Base-by-base conservation (phyloP, 768 basidiomycete genomes). In the Coprinopsis marcescibilis region DNA sequence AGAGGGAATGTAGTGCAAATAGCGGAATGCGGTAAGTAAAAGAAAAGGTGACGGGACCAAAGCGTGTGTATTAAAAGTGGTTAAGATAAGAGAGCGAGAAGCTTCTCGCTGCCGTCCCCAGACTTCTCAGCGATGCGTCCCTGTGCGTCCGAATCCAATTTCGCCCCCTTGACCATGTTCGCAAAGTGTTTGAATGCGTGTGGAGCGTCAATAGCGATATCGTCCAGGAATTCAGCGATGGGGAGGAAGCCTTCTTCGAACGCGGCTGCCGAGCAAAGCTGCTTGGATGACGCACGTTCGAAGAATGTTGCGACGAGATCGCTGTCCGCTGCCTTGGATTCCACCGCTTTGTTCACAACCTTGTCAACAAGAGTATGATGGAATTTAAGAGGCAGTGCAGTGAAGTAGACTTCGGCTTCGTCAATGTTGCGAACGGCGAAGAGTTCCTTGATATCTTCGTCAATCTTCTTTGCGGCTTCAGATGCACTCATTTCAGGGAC, bases 141-240 rank as follows among this genome's bases (percentile, higher is more conserved):
- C 39, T 73, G 71, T 43, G 73, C 70, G 51, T 78, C 81, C 50
- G 80, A 76, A 52, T 84, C 79, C 57, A 93, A 65, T 21, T 72
- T 73, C 14, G 84, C 77, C 25, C 80, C 83, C 60, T 77, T 81
- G 48, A 95, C 65, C 69, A 95, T 79, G 49, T 78, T 69, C 11
- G 81, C 88, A 61, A 90, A 81, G 49, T 83, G 77, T 34, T 74
- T 63, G 68, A 85, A 84, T 0, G 92, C 95, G 58, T 83, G 84
- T 7, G 95, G 94, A 37, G 86, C 87, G 61, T 98, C 93, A 55
- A 93, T 83, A 24, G 85, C 83, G 48, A 93, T 77, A 59, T 97
- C 93, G 57, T 92, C 90, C 56, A 98, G 73, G 46, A 83, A 65
- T 64, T 91, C 89, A 21, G 83, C 80, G 42, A 80, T 72, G 0